Evolutionary conservation across 2,329 filamentous ascomycete species (phyloP).

Genomic region (Fusarium sp.): DNA sequence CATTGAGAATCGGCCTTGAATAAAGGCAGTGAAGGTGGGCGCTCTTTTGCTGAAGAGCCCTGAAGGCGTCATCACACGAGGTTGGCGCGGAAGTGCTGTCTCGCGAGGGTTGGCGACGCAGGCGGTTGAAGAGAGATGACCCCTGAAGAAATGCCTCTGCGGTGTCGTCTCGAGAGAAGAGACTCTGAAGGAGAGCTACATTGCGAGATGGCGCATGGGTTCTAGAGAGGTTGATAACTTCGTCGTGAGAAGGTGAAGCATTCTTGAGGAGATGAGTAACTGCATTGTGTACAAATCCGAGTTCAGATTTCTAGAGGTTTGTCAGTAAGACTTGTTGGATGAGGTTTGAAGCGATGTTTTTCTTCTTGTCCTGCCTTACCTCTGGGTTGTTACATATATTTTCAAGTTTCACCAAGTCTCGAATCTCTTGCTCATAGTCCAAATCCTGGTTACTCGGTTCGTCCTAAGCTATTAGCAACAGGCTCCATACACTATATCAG

Average conservation of each 20-base stretch:
- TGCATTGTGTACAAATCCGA: constrained; percentile 60
- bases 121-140: constrained; percentile 72
- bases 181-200: constrained; percentile 54
- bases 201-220: constrained; percentile 61
- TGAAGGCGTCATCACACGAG: constrained; percentile 10
- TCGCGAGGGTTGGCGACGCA: constrained; percentile 54
- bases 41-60: constrained; percentile 66
- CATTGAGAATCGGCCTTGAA: constrained; percentile 66
- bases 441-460: constrained; percentile 49
- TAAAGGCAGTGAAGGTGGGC: constrained; percentile 78
- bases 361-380: constrained; percentile 17
- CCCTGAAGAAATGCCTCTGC: constrained; percentile 70
- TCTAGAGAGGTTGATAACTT: constrained; percentile 45
- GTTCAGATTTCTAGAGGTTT: constrained; percentile 51
- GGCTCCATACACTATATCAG: neutral
- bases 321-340: neutral
- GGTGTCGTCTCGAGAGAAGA: constrained; percentile 62
- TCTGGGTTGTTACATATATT: constrained; percentile 52
- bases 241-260: constrained; percentile 50
- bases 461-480: constrained; percentile 43
- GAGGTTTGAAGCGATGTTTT: neutral
- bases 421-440: constrained; percentile 58
- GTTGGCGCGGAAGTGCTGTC: constrained; percentile 28
- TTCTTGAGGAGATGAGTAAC: constrained; percentile 59
- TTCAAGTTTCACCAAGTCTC: constrained; percentile 57